Evolutionary conservation across 345 rosid genomes (phyloP), one percentile per base, ranked within the genome.

Genomic region (Eucalyptus tenuipes): DNA sequence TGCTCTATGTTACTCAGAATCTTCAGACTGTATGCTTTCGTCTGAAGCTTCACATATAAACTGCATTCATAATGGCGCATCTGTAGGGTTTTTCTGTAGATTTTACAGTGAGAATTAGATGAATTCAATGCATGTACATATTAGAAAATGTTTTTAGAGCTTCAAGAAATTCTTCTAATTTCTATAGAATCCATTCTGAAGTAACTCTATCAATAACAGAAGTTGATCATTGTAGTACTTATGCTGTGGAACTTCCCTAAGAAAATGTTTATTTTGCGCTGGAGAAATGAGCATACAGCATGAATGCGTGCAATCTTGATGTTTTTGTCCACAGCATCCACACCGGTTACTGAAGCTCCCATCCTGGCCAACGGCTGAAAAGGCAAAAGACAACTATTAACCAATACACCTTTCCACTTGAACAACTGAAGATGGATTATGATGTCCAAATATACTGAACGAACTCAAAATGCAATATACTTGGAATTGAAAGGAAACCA

Each of bases 301-400:
- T 98, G 99, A 92, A 97, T 92, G 66, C 94, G 93, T 53, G 99
- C 99, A 87, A 98, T 95, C 92, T 95, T 95, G 92, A 96, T 89
- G 92, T 97, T 97, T 91, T 97, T 97, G 90, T 97, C 98, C 88
- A 95, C 95, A 47, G 99, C 99, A 94, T 98, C 99, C 87, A 98
- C 81, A 80, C 99, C 99, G 24, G 97, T 96, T 86, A 98, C 99
- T 86, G 93, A 92, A 89, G 99, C 99, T 91, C 99, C 99, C 98
- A 98, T 93, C 91, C 99, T 92, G 88, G 99, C 99, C 90, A 97
- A 91, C n/a, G 99, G 99, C 99, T 98, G 94, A 88, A 91, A 89
- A 88, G 59, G 87, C 86, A 44, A 87, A 31, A 87, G 64, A 85
- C 25, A n/a, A 86, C 29, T 15, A 86, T 5, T 75, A 3, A 75